Base-by-base conservation (phyloP, 495 filamentous ascomycete genomes). In the Aspergillus indologenus region DNA sequence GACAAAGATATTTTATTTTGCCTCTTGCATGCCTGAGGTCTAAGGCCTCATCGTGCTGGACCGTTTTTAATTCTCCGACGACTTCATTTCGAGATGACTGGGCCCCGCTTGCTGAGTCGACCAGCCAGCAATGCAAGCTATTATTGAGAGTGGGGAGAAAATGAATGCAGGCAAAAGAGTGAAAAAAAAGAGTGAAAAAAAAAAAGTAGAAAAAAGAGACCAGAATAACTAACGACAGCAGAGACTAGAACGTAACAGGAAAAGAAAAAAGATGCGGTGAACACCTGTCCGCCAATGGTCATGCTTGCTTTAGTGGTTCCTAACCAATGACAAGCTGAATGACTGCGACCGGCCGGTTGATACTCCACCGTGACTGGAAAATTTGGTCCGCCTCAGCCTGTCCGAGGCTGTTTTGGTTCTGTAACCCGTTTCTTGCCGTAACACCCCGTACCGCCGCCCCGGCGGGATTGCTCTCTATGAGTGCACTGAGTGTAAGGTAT, bases 261-360 rank as follows among this genome's bases (percentile, higher is more conserved):
- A 58, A 59, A 54, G 58, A 56, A 34, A 56, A 68, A 75, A 75
- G 63, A 75, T 71, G 73, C 73, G 75, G 75, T 75, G 71, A 75
- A 68, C 63, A 57, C 51, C 44, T 49, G 53, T 61, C 63, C 62
- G 56, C 73, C 62, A 75, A 77, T 75, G 59, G 62, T 18, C 54
- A 53, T 48, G 45, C n/a, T 53, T 43, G 26, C 54, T 62, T 63
- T 59, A 52, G 59, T 53, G 54, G 53, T 54, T 45, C 23, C 17
- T 45, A 50, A 44, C 71, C 71, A 73, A 72, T 74, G 63, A 72
- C 22, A 2, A 5, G 26, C 52, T 18, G 15, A 7, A 1, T 29
- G 45, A 54, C 20, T 57, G 15, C 53, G 47, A 46, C 56, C 49
- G 43, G 45, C 56, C 53, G 59, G 46, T 22, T 47, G 4, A 31